Conservation (phyloP, 192 early-diverging fungal species). For the Coemansia sp. region DNA sequence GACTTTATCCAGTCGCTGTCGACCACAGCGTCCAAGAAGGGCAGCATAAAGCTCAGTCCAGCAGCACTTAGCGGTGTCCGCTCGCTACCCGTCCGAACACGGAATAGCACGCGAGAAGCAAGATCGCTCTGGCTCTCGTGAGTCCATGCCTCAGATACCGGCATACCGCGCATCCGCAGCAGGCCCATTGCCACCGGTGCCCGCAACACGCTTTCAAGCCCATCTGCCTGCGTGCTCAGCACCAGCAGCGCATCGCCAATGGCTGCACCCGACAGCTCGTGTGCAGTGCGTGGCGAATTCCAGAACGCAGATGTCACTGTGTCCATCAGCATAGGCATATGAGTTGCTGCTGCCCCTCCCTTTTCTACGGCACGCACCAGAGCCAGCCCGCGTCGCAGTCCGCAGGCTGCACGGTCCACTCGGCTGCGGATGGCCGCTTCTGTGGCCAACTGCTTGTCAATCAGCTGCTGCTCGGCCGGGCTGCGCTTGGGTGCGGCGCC, state of each 20-base stretch:
- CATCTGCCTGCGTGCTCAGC: conserved; percentile 51
- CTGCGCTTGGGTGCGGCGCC: conserved; percentile 26
- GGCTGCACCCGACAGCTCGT: conserved; percentile 53
- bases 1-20: conserved; percentile 59
- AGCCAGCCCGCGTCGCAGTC: conserved; percentile 62
- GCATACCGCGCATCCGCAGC: conserved; percentile 32
- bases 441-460: conserved; percentile 67
- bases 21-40: conserved; percentile 64
- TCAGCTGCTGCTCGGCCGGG: conserved; percentile 67
- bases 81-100: conserved; percentile 60
- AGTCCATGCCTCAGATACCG: conserved; percentile 28
- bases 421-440: conserved; percentile 69
- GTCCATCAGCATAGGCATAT: conserved; percentile 61
- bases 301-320: conserved; percentile 51
- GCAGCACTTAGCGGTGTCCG: conserved; percentile 56
- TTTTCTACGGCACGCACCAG: conserved; percentile 63
- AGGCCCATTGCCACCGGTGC: conserved; percentile 35
- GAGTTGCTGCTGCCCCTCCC: conserved; percentile 58
- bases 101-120: conserved; percentile 64
- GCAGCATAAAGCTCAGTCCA: conserved; percentile 66
- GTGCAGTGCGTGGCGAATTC: conserved; percentile 12
- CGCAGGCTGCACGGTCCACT: conserved; percentile 56
- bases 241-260: conserved; percentile 60
- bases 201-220: conserved; percentile 26
- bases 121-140: conserved; percentile 36